These are phyloP conservation scores for Coccomyxa sp. DNA, from an alignment of 139 green algal species.

Conservation along the genomic window DNA sequence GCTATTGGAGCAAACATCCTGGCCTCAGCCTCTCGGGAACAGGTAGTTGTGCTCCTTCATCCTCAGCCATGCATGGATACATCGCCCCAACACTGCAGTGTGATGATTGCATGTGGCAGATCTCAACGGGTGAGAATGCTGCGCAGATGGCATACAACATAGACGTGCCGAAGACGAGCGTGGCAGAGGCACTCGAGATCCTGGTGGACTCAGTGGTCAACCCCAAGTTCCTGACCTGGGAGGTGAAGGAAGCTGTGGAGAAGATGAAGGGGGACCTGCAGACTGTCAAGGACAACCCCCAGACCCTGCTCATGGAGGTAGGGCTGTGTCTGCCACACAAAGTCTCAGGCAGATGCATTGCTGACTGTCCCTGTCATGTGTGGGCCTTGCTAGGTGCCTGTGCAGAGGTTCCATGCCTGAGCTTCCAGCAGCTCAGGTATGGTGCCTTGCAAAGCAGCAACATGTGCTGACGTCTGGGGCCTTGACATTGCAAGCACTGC, in stretches of 20 bases:
- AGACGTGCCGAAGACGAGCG: constrained; percentile 73
- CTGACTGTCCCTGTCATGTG: not conserved
- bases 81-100: not conserved
- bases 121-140: not conserved
- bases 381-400: not conserved
- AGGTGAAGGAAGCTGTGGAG: constrained; percentile 59
- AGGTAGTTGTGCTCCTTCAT: constrained; percentile 22
- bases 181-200: constrained; percentile 85
- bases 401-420: not conserved
- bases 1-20: constrained; percentile 81
- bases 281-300: constrained; percentile 56
- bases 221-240: constrained; percentile 68
- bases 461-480: not conserved
- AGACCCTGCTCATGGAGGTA: constrained; percentile 59
- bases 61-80: not conserved
- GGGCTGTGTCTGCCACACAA: not conserved
- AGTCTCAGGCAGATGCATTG: not conserved
- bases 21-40: constrained; percentile 72
- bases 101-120: not conserved
- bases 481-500: no score
- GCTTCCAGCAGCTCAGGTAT: not conserved
- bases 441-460: not conserved
- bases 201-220: constrained; percentile 88
- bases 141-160: constrained; percentile 88
- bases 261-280: constrained; percentile 65